Percentiles rank a stretch among this genome's conserved stretches.
Evolutionary conservation across 371 early-diverging fungal genomes (phyloP).

Genomic region (Chytridium lagenaria): DNA sequence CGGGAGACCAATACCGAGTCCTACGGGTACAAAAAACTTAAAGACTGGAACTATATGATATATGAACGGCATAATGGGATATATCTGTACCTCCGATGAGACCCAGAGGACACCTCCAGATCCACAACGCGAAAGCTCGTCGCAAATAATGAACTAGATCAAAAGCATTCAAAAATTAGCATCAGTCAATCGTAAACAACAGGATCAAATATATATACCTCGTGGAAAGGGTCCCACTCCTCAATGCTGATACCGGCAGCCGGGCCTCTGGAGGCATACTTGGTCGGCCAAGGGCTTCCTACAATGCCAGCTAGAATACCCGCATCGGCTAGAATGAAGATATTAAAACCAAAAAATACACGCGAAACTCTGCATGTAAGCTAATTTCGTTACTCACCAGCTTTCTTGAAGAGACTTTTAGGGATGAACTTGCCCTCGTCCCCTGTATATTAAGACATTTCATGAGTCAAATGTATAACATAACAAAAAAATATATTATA

Average conservation of each 20-base stretch:
- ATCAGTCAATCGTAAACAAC: too few relatives aligned
- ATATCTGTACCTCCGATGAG: slow-evolving; percentile 67
- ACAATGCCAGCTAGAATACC: slow-evolving; percentile 75
- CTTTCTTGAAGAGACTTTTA: slow-evolving; percentile 67
- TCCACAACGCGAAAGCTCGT: slow-evolving; percentile 84
- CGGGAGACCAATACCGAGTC: slow-evolving; percentile 79
- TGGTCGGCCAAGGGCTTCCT: slow-evolving; percentile 51
- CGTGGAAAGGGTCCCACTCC: slow-evolving; percentile 80
- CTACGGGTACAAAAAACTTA: neutral
- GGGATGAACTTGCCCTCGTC: slow-evolving; percentile 83
- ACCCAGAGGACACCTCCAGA: slow-evolving; percentile 87
- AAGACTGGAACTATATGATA: neutral
- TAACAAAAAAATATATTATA: neutral
- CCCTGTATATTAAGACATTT: slow-evolving; percentile 37
- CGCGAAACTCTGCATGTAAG: neutral
- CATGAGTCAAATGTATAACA: neutral
- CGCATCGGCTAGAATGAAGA: slow-evolving; percentile 34
- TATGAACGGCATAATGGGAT: slow-evolving; percentile 30
- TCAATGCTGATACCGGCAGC: slow-evolving; percentile 46
- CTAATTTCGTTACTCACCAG: slow-evolving; percentile 57
- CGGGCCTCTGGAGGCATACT: slow-evolving; percentile 42
- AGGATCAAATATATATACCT: slow-evolving; percentile 29
- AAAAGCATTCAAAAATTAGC: neutral
- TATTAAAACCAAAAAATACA: neutral
- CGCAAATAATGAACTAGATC: slow-evolving; percentile 65